These are phyloP conservation scores for Salvia miltiorrhiza DNA, from an alignment of 257 asterid genomes.

Conservation along the genomic window DNA sequence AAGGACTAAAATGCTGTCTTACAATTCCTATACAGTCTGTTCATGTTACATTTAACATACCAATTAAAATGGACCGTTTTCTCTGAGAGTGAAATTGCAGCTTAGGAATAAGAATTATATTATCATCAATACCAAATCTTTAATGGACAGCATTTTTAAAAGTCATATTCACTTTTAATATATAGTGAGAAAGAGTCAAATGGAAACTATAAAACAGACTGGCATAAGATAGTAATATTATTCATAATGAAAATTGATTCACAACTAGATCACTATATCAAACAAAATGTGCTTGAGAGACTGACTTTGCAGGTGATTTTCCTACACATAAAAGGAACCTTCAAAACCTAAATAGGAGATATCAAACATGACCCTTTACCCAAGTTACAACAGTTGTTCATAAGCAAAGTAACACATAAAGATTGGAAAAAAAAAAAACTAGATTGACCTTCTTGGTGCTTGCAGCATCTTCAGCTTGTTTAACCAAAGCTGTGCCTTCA, in stretches of 20 bases:
- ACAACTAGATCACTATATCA: background rate
- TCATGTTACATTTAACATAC: background rate
- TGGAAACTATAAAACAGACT: background rate
- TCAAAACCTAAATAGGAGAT: conserved; percentile 4
- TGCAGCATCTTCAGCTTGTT: conserved; percentile 99
- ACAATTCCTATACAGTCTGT: too few relatives aligned
- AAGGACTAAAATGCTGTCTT: too few relatives aligned
- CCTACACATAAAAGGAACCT: background rate
- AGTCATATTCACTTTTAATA: background rate
- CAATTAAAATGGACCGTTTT: background rate
- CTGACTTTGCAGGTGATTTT: background rate
- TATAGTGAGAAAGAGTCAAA: background rate
- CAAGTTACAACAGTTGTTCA: background rate
- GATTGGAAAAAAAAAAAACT: background rate
- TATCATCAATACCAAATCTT: background rate
- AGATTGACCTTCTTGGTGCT: conserved; percentile 72
- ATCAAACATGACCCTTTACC: background rate
- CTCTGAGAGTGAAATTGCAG: background rate
- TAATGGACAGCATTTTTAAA: background rate
- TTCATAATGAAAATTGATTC: background rate
- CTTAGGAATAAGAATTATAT: background rate
- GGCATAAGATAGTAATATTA: background rate
- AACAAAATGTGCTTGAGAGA: background rate
- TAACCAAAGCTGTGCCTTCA: conserved; percentile 92
- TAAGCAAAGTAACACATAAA: background rate